Evolutionary conservation across 345 rosid species (phyloP).

Genomic region (Moringa oleifera): DNA sequence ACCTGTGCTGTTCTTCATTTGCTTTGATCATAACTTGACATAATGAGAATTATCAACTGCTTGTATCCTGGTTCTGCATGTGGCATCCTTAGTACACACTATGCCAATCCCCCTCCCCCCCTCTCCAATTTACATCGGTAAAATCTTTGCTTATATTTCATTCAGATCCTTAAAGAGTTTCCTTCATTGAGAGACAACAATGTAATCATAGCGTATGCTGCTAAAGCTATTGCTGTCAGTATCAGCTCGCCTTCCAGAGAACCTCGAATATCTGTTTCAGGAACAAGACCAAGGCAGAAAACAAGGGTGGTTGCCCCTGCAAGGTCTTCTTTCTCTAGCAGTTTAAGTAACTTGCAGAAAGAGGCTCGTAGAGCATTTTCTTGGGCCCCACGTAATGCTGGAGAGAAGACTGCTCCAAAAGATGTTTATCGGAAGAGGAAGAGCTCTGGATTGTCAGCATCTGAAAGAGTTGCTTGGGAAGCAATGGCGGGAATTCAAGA

Average conservation of each 20-base stretch:
- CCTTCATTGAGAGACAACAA: constrained; percentile 76
- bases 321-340: constrained; percentile 68
- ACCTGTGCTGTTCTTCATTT: background rate
- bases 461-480: constrained; percentile 94
- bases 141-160: constrained; percentile 20
- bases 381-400: constrained; percentile 88
- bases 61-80: no score
- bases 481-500: constrained; percentile 95
- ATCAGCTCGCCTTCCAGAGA: constrained; percentile 69
- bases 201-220: constrained; percentile 73
- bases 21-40: background rate
- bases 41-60: background rate
- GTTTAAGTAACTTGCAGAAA: constrained; percentile 86
- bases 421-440: constrained; percentile 86
- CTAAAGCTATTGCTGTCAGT: constrained; percentile 76
- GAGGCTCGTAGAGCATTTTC: constrained; percentile 97
- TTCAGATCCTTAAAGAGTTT: constrained; percentile 88
- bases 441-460: constrained; percentile 68
- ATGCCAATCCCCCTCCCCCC: background rate
- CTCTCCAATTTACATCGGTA: constrained; percentile 12
- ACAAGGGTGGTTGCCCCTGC: constrained; percentile 47
- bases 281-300: constrained; percentile 62
- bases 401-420: constrained; percentile 64
- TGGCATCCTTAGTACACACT: no score
- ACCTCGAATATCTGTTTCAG: constrained; percentile 73